These are phyloP conservation scores for Chytriomyces sp. DNA, from an alignment of 192 early-diverging fungal species.

Conservation along the genomic window DNA sequence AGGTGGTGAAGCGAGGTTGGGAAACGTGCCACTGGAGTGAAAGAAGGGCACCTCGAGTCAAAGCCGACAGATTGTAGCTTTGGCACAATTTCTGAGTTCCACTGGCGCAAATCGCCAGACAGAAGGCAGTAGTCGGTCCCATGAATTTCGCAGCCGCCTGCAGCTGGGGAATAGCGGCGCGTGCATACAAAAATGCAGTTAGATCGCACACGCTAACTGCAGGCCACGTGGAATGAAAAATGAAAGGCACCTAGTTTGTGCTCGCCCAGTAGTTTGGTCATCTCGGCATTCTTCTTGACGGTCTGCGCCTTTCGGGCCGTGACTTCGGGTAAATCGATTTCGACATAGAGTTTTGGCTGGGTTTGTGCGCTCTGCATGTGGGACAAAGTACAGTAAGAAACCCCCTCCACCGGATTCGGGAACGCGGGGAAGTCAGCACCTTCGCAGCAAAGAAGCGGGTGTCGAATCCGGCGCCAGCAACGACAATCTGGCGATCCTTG, in stretches of 20 bases:
- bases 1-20: too few species aligned
- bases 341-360: slow-evolving; percentile 69
- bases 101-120: slow-evolving; percentile 79
- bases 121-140: slow-evolving; percentile 70
- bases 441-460: slow-evolving; percentile 86
- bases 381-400: neutral
- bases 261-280: slow-evolving; percentile 43
- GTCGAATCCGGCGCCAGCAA: slow-evolving; percentile 89
- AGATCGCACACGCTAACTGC: neutral
- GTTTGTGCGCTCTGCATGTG: slow-evolving; percentile 27
- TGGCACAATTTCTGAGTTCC: slow-evolving; percentile 57
- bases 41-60: slow-evolving; percentile 64
- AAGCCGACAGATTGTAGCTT: slow-evolving; percentile 61
- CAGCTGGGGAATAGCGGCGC: slow-evolving; percentile 10
- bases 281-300: slow-evolving; percentile 54
- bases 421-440: slow-evolving; percentile 44
- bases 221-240: too few species aligned
- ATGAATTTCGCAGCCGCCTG: slow-evolving; percentile 74
- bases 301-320: slow-evolving; percentile 75
- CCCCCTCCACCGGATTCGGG: neutral
- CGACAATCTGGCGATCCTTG: slow-evolving; percentile 1
- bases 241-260: slow-evolving; percentile 32
- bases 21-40: too few species aligned
- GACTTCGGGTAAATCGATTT: slow-evolving; percentile 91
- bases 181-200: neutral